These are phyloP conservation scores for Nicotiana tabacum DNA, from an alignment of 257 asterid genomes.

Conservation along the genomic window DNA sequence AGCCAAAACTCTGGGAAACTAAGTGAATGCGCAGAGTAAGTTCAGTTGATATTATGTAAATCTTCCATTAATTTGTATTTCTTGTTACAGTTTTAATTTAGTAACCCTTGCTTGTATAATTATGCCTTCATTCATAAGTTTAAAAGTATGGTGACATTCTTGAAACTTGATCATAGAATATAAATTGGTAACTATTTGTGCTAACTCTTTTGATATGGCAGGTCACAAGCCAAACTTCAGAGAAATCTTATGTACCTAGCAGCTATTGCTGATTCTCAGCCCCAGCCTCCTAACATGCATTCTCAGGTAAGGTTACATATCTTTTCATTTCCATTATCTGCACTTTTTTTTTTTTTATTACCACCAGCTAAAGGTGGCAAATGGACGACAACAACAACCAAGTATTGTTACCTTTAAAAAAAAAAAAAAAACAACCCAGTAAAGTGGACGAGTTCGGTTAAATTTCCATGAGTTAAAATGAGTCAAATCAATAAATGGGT, in stretches of 20 bases:
- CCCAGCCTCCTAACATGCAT: constrained; percentile 79
- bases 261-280: constrained; percentile 97
- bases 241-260: constrained; percentile 95
- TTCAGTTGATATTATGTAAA: not conserved
- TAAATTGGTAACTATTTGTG: not conserved
- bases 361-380: too few species aligned
- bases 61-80: not conserved
- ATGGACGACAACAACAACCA: too few species aligned
- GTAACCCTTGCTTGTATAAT: too few species aligned
- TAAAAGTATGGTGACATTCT: not conserved
- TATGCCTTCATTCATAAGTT: too few species aligned
- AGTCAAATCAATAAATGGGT: too few species aligned
- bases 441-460: too few species aligned
- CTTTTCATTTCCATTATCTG: not conserved
- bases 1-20: constrained; percentile 93
- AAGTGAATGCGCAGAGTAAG: constrained; percentile 95
- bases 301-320: constrained; percentile 51
- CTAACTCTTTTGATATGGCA: constrained; percentile 12
- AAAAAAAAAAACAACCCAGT: too few species aligned
- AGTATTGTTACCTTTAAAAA: too few species aligned
- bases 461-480: too few species aligned
- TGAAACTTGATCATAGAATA: not conserved
- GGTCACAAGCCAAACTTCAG: constrained; percentile 87
- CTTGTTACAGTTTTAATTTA: not conserved
- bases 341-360: not conserved